These are phyloP conservation scores for Pisolithus tinctorius DNA, from an alignment of 768 basidiomycete genomes.

Conservation along the genomic window DNA sequence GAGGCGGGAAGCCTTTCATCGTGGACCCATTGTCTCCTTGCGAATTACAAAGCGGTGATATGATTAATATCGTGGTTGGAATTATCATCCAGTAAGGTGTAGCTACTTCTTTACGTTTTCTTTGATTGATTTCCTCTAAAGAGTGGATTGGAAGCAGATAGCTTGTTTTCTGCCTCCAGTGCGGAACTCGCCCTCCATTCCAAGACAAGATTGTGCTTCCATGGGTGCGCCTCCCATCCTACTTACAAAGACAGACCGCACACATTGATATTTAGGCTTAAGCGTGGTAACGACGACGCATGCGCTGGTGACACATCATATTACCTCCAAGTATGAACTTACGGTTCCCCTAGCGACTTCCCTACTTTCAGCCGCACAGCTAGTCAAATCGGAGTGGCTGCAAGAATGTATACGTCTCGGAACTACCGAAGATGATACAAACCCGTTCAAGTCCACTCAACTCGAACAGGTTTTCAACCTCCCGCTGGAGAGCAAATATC, in stretches of 20 bases:
- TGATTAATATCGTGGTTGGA: constrained; percentile 38
- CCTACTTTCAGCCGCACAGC: constrained; percentile 47
- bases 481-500: constrained; percentile 48
- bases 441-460: constrained; percentile 27
- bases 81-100: constrained; percentile 40
- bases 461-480: constrained; percentile 48
- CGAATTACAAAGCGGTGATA: constrained; percentile 52
- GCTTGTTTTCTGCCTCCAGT: constrained; percentile 41
- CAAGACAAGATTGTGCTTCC: constrained; percentile 38
- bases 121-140: constrained; percentile 15
- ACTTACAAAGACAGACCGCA: neutral
- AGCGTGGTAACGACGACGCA: constrained; percentile 41
- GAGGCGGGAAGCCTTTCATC: constrained; percentile 26
- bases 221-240: constrained; percentile 39
- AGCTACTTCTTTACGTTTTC: neutral
- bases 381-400: constrained; percentile 68
- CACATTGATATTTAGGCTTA: constrained; percentile 38
- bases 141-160: constrained; percentile 45
- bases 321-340: constrained; percentile 45
- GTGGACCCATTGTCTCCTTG: constrained; percentile 32
- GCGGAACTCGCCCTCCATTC: constrained; percentile 30
- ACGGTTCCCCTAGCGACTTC: constrained; percentile 48
- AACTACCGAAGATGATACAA: constrained; percentile 24
- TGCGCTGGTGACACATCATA: constrained; percentile 56
- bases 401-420: constrained; percentile 52